phyloP scores from a whole-genome alignment of 495 filamentous ascomycete genomes.

The Pyrenula aspistea region DNA sequence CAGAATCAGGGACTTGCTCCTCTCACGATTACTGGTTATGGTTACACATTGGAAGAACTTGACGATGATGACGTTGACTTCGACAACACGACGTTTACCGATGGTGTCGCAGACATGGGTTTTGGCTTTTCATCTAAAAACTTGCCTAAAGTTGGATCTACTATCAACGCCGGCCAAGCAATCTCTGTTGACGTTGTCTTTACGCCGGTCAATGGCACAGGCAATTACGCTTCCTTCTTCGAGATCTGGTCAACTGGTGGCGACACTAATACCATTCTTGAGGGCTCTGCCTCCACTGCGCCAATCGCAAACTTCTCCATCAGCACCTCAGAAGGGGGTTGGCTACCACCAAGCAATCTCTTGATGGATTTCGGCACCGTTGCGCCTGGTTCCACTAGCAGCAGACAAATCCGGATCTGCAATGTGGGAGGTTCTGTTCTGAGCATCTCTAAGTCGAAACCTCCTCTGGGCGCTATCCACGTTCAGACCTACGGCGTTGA shows the following conservation, averaged over 20 bases:
- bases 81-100: conserved; percentile 3
- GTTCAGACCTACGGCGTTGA: conserved; percentile 11
- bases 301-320: conserved; percentile 13
- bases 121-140: conserved; percentile 17
- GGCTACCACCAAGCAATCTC: conserved; percentile 9
- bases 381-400: conserved; percentile 8
- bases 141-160: conserved; percentile 13
- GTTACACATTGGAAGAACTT: conserved; percentile 4
- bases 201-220: conserved; percentile 9
- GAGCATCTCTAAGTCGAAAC: conserved; percentile 18
- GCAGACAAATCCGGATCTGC: conserved; percentile 16
- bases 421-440: conserved; percentile 19
- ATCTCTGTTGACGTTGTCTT: conserved; percentile 17
- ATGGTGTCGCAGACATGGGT: conserved; percentile 6
- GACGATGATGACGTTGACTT: conserved; percentile 1
- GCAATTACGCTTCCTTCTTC: conserved; percentile 14
- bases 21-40: conserved; percentile 6
- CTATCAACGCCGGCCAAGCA: conserved; percentile 12
- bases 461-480: conserved; percentile 12
- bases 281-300: conserved; percentile 14
- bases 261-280: conserved; percentile 13
- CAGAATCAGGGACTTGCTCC: neutral
- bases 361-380: conserved; percentile 18
- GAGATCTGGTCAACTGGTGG: conserved; percentile 19
- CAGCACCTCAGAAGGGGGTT: conserved; percentile 11